phyloP scores from a whole-genome alignment of 495 filamentous ascomycete species.

The Aspergillus sclerotiicarbonarius region DNA sequence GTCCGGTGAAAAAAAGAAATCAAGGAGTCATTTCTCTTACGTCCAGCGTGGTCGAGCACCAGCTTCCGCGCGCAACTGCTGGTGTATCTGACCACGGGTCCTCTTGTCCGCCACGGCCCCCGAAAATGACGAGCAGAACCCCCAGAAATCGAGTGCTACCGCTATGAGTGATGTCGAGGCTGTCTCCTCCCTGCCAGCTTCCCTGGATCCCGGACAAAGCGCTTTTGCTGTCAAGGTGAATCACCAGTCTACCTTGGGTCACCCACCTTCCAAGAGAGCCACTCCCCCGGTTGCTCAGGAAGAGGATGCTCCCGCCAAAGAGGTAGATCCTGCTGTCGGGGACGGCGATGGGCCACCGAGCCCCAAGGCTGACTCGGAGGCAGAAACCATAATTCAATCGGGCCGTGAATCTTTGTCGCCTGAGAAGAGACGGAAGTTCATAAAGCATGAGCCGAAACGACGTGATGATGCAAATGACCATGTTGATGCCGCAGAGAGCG shows the following conservation, averaged over 20 bases:
- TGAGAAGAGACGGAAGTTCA: constrained; percentile 64
- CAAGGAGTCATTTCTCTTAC: not conserved
- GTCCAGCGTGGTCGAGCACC: constrained; percentile 30
- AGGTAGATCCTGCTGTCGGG: constrained; percentile 27
- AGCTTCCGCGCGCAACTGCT: constrained; percentile 40
- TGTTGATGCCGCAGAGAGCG: constrained; percentile 30
- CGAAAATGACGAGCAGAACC: constrained; percentile 51
- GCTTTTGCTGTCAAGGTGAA: constrained; percentile 39
- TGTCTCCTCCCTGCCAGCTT: constrained; percentile 43
- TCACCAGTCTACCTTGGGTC: constrained; percentile 24
- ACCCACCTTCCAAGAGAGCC: constrained; percentile 26
- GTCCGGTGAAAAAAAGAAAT: not conserved
- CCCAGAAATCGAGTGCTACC: constrained; percentile 45
- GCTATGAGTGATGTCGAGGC: constrained; percentile 53
- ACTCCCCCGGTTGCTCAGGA: constrained; percentile 20
- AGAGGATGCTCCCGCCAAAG: constrained; percentile 24
- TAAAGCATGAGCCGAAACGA: constrained; percentile 60
- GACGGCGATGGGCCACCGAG: constrained; percentile 37
- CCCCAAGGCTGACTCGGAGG: constrained; percentile 66
- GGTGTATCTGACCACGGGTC: constrained; percentile 38
- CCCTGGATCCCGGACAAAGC: constrained; percentile 40
- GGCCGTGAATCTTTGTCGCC: constrained; percentile 69
- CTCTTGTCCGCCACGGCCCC: constrained; percentile 38
- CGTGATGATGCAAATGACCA: constrained; percentile 53
- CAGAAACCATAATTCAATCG: constrained; percentile 75